phyloP scores from a whole-genome alignment of 2,329 filamentous ascomycete genomes.

The Phialocephala sp. region DNA sequence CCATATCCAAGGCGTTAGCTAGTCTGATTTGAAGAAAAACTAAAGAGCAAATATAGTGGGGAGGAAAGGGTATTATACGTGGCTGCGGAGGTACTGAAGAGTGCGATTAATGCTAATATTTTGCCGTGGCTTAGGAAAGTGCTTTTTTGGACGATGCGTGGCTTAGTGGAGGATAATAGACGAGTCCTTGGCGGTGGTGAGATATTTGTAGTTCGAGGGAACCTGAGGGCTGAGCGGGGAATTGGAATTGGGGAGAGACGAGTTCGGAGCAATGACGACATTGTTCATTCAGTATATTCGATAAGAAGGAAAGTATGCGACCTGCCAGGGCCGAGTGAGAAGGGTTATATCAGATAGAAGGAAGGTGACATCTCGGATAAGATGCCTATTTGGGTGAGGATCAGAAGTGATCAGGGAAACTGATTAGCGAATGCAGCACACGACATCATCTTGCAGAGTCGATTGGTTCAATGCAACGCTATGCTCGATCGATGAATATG shows the following conservation, averaged over 20 bases:
- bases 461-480: not conserved
- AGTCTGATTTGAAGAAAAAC: not conserved
- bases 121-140: not conserved
- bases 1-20: not conserved
- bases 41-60: too few species aligned
- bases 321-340: not conserved
- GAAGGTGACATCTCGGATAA: too few species aligned
- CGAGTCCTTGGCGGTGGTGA: not conserved
- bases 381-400: not conserved
- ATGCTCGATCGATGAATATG: not conserved
- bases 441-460: constrained; percentile 6
- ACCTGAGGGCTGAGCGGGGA: not conserved
- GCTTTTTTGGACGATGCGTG: not conserved
- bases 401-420: not conserved
- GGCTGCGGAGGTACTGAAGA: not conserved
- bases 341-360: not conserved
- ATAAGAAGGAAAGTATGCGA: not conserved
- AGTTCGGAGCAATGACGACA: constrained; percentile 1
- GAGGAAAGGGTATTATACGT: not conserved
- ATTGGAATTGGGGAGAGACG: not conserved
- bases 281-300: not conserved
- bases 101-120: not conserved
- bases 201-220: not conserved
- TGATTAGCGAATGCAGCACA: not conserved
- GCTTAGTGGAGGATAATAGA: not conserved